phyloP scores from a whole-genome alignment of 257 asterid species.

The Lantana camara region DNA sequence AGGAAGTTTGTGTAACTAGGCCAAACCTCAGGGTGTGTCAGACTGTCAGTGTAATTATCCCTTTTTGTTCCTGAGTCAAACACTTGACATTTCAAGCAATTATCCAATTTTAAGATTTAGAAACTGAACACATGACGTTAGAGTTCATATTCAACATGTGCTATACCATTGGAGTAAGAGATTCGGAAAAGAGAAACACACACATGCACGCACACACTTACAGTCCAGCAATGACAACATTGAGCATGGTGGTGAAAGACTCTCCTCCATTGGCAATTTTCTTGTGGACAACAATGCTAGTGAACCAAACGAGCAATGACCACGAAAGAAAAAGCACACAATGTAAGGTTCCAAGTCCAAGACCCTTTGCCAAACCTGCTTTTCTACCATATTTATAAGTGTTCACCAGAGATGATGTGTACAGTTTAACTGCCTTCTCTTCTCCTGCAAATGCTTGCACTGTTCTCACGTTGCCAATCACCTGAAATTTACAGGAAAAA shows the following conservation, averaged over 20 bases:
- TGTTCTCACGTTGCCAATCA: constrained; percentile 86
- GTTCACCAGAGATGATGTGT: constrained; percentile 57
- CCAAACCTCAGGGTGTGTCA: too few relatives aligned
- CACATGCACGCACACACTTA: too few relatives aligned
- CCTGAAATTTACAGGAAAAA: constrained; percentile 41
- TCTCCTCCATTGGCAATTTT: constrained; percentile 91
- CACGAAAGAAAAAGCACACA: constrained; percentile 93
- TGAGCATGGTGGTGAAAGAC: constrained; percentile 96
- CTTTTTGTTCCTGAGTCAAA: too few relatives aligned
- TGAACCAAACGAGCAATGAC: constrained; percentile 96
- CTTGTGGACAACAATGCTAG: constrained; percentile 89
- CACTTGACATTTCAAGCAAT: too few relatives aligned
- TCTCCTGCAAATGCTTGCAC: constrained; percentile 97
- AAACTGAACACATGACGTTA: too few relatives aligned
- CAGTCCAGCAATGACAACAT: constrained; percentile 97
- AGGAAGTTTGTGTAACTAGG: too few relatives aligned
- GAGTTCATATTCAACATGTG: too few relatives aligned
- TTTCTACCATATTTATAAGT: constrained; percentile 77
- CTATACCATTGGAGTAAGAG: too few relatives aligned
- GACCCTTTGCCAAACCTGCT: constrained; percentile 95
- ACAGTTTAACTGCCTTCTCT: constrained; percentile 76
- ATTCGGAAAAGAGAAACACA: too few relatives aligned
- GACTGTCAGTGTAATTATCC: too few relatives aligned
- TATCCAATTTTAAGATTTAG: too few relatives aligned
- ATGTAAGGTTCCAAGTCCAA: constrained; percentile 89